Evolutionary conservation across 2,329 filamentous ascomycete species (phyloP).

Genomic region (Clarireedia monteithiana): DNA sequence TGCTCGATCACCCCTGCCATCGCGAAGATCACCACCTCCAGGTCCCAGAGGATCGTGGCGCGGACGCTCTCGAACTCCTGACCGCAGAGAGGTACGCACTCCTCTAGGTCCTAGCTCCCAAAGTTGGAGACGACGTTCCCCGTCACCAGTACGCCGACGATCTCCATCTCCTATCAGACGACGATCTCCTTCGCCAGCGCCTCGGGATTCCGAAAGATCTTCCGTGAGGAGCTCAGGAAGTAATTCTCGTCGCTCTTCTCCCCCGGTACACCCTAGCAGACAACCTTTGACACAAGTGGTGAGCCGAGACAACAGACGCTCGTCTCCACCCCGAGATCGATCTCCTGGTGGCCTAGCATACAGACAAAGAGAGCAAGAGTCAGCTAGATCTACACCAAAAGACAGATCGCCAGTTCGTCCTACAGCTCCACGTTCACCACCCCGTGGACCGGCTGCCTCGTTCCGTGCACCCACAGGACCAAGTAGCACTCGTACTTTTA

Average conservation of each 20-base stretch:
- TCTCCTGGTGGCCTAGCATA: conserved; percentile 22
- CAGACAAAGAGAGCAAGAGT: conserved; percentile 24
- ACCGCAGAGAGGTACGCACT: conserved; percentile 40
- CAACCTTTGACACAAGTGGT: conserved; percentile 33
- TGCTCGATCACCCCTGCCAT: conserved; percentile 25
- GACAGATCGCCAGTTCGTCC: conserved; percentile 26
- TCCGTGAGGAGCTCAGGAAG: conserved; percentile 48
- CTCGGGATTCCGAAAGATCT: conserved; percentile 37
- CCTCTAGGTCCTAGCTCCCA: conserved; percentile 35
- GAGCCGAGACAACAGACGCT: conserved; percentile 25
- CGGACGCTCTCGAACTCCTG: conserved; percentile 44
- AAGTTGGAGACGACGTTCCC: conserved; percentile 45
- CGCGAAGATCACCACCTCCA: conserved; percentile 27
- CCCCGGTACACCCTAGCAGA: conserved; percentile 47
- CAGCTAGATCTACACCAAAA: conserved; percentile 24
- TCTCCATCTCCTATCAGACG: conserved; percentile 7
- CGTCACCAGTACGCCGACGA: conserved; percentile 38
- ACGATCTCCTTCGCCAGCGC: conserved; percentile 45
- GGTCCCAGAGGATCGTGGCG: conserved; percentile 30
- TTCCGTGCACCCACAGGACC: conserved; percentile 29
- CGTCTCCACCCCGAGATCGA: conserved; percentile 23
- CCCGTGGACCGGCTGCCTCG: conserved; percentile 25
- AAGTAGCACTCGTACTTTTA: conserved; percentile 24
- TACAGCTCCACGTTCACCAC: conserved; percentile 25
- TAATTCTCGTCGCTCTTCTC: conserved; percentile 55